A percentile compares a stretch with the other conserved stretches of the same genome.
Conservation (phyloP, 441 rosid genomes). For the Populus hybrid region DNA sequence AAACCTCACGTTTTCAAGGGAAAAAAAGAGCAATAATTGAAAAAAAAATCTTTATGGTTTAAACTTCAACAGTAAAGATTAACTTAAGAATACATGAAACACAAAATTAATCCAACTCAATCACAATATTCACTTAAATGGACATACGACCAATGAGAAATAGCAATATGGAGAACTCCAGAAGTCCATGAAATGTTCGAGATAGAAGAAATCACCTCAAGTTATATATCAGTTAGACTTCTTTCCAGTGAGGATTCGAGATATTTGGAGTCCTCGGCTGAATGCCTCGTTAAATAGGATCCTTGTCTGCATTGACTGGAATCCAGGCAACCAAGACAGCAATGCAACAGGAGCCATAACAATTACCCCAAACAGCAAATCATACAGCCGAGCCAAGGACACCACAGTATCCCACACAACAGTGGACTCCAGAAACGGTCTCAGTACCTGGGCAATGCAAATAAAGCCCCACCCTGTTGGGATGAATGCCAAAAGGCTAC, state of each 20-base stretch:
- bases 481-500: constrained; percentile 75
- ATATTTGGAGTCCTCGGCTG: constrained; percentile 85
- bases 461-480: constrained; percentile 95
- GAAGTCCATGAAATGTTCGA: neutral
- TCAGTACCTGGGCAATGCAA: constrained; percentile 74
- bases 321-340: constrained; percentile 92
- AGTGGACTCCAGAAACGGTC: constrained; percentile 67
- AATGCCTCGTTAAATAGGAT: constrained; percentile 89
- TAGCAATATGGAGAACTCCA: neutral
- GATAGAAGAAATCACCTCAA: constrained; percentile 9
- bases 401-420: constrained; percentile 82
- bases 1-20: neutral
- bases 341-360: constrained; percentile 83
- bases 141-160: neutral
- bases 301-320: constrained; percentile 94
- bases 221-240: constrained; percentile 29
- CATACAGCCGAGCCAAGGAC: constrained; percentile 81
- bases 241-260: constrained; percentile 73
- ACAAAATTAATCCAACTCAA: neutral
- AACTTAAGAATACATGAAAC: neutral
- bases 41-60: neutral
- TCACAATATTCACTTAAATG: neutral
- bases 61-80: neutral
- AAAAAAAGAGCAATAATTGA: neutral
- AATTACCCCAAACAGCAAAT: constrained; percentile 69